These are phyloP conservation scores for Aristolochia contorta DNA, from an alignment of 164 flowering plant genomes.

Conservation along the genomic window DNA sequence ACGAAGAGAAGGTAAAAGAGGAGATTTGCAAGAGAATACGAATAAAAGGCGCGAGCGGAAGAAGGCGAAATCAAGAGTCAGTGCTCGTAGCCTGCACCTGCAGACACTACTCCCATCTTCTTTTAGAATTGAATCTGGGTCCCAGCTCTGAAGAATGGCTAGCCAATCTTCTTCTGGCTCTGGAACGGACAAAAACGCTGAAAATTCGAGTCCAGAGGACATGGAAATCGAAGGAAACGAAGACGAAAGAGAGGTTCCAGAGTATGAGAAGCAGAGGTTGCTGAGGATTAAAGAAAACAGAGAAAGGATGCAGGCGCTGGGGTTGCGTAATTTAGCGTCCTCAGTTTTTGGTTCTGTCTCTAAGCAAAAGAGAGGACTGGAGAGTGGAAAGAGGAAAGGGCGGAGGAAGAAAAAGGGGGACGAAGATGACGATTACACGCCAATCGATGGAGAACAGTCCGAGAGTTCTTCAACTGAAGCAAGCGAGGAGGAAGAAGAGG, in stretches of 20 bases:
- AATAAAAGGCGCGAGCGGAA: no score
- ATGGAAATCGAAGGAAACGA: conserved; percentile 4
- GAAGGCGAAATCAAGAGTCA: no score
- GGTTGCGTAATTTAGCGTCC: conserved; percentile 44
- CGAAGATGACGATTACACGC: conserved; percentile 59
- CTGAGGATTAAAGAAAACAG: conserved; percentile 52
- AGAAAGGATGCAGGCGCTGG: conserved; percentile 61
- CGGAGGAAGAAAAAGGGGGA: background rate
- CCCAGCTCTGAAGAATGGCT: conserved; percentile 1
- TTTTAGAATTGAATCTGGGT: no score
- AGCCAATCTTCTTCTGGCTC: conserved; percentile 14
- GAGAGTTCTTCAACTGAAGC: conserved; percentile 25
- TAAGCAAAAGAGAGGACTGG: conserved; percentile 11
- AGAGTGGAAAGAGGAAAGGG: background rate
- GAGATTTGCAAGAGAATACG: no score
- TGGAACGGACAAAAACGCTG: conserved; percentile 16
- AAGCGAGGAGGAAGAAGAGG: conserved; percentile 3
- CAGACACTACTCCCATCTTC: no score
- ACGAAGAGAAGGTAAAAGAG: no score
- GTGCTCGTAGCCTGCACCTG: no score
- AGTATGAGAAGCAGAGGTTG: conserved; percentile 63
- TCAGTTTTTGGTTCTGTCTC: conserved; percentile 14
- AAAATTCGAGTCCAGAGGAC: conserved; percentile 20
- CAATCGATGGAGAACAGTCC: conserved; percentile 27
- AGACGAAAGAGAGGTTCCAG: conserved; percentile 16